Base-by-base conservation (phyloP, 1,139 yeast species). In the Geotrichum aggregatum region DNA sequence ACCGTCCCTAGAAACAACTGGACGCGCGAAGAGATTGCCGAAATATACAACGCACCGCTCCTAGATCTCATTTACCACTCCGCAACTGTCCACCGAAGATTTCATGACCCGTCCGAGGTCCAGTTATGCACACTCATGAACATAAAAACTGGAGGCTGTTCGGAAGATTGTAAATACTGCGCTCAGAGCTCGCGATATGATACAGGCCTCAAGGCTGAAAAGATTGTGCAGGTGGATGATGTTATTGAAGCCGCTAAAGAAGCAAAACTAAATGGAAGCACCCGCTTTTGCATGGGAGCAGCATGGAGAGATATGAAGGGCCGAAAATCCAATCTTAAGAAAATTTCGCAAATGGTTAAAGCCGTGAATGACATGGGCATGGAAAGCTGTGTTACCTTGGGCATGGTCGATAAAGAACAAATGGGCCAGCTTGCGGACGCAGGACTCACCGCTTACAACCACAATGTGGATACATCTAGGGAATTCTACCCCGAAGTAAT, bases 291-390 rank as follows among this genome's bases (percentile, higher is more conserved):
- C 64, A 80, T 85, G 83, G 95, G 94, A 43, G 88, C 92, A 11
- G 95, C 94, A 1, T 86, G 92, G 92, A 76, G 95, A 64, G 92
- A 84, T 57, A 85, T 86, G 94, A 72, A 74, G 45, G 94, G 94
- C 8, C 73, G 94, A 48, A 85, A 84, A 64, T 77, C 82, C 22
- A 88, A 85, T 0, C 66, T 85, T 57, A 78, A 76, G 57, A 78
- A 74, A 59, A 83, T 85, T 54, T 72, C 80, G 18, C 77, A 79
- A 52, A 84, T 85, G 92, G 83, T 85, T 22, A 66, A 72, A 24
- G 77, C 72, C 54, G 83, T 85, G 52, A 82, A 83, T 61, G 84
- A 79, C 36, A 68, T 85, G 66, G 81, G 82, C 0, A 72, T 86
- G 79, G 94, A 85, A 65, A 80, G 86, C 14, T 85, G 94, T 70